These are phyloP conservation scores for Solanum gandarillasii DNA, from an alignment of 257 asterid genomes.

Conservation along the genomic window DNA sequence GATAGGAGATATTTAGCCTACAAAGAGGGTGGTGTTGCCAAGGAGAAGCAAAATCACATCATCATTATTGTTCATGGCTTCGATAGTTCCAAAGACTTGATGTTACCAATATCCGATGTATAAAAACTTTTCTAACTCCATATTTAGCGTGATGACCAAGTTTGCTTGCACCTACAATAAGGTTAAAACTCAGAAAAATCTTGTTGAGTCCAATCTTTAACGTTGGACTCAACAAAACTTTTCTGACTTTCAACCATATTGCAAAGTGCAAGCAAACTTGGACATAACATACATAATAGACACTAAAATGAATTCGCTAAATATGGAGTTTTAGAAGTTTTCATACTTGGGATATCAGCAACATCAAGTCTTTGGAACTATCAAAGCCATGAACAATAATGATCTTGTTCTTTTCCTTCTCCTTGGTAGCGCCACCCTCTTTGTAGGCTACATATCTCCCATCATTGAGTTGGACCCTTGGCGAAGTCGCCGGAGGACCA, in stretches of 20 bases:
- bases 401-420: conserved; percentile 46
- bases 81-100: conserved; percentile 51
- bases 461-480: conserved; percentile 48
- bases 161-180: neutral
- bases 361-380: conserved; percentile 44
- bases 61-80: conserved; percentile 55
- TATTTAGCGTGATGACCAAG: neutral
- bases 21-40: conserved; percentile 49
- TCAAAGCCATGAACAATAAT: conserved; percentile 56
- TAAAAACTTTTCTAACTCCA: conserved; percentile 3
- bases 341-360: conserved; percentile 50
- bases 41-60: conserved; percentile 51
- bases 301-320: neutral
- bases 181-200: neutral
- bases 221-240: too few species aligned
- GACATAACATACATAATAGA: neutral
- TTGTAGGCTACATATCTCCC: conserved; percentile 75
- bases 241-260: neutral
- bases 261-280: neutral
- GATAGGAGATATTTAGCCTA: conserved; percentile 76
- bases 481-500: conserved; percentile 60
- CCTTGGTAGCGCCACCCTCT: conserved; percentile 53
- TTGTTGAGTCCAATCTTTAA: neutral
- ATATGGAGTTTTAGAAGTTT: neutral
- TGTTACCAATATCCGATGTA: conserved; percentile 45